A percentile compares a stretch with the other conserved stretches of the same genome.
These are phyloP conservation scores for Cinnamomum micranthum DNA, from an alignment of 164 flowering plant genomes.

Conservation along the genomic window DNA sequence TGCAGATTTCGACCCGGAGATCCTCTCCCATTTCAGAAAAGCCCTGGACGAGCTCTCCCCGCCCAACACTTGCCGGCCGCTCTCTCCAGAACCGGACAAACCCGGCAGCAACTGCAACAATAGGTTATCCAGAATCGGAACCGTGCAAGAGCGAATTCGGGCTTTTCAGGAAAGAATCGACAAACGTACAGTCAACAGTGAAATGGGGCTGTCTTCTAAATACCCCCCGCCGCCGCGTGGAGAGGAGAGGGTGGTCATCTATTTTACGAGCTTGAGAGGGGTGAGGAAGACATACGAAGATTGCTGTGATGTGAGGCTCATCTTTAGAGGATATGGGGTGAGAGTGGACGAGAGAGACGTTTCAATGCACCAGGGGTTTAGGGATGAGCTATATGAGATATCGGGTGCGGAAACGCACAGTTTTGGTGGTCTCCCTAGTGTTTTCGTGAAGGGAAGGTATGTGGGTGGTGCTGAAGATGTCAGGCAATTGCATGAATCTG, in stretches of 20 bases:
- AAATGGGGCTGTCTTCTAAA: background rate
- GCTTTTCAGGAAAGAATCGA: conserved; percentile 15
- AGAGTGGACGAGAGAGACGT: conserved; percentile 87
- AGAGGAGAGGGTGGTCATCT: conserved; percentile 56
- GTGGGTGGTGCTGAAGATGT: conserved; percentile 84
- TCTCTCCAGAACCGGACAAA: conserved; percentile 15
- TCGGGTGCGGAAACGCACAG: conserved; percentile 34
- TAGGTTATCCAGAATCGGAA: background rate
- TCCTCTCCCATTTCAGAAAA: conserved; percentile 51
- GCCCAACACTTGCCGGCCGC: conserved; percentile 26
- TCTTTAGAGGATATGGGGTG: conserved; percentile 54
- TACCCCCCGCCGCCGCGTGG: conserved; percentile 13
- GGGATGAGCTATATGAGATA: conserved; percentile 63
- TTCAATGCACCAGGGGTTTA: conserved; percentile 81
- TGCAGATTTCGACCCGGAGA: conserved; percentile 57
- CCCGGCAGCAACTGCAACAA: background rate
- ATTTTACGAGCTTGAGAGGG: conserved; percentile 86
- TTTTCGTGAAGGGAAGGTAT: conserved; percentile 58
- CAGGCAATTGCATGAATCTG: conserved; percentile 63
- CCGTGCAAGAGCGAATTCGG: conserved; percentile 12
- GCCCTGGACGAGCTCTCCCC: conserved; percentile 50
- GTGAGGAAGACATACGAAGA: conserved; percentile 92
- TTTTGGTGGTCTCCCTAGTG: conserved; percentile 49
- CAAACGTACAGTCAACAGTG: background rate
- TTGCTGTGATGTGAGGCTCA: conserved; percentile 59